Evolutionary conservation across 108 stramenopile species (phyloP), one percentile per base, ranked within the genome.

Genomic region (Fragilaria radians): DNA sequence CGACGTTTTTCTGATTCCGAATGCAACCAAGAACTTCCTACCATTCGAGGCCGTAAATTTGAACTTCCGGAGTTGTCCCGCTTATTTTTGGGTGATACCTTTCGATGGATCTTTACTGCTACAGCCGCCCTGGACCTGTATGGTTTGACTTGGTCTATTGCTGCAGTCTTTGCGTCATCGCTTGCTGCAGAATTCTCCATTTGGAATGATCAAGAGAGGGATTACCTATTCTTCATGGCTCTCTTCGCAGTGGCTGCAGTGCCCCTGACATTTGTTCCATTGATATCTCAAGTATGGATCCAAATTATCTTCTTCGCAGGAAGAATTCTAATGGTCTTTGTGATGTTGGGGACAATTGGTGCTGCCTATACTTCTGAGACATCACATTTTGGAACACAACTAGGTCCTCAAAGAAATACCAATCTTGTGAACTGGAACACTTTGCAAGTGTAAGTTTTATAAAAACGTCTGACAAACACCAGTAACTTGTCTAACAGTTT

Each of bases 291-390:
- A 48, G 54, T 47, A 26, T 23, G 21, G 9, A 21, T 65, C 32
- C 64, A 65, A 48, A 36, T 65, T 11, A 29, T 30, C 42, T 57
- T 65, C 28, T 55, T 57, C 18, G 64, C 9, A 28, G 36, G 54
- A 7, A 3, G 64, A 26, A 46, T 48, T 1, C 4, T 56, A 19
- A 65, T 65, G 64, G 64, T 65, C 5, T 14, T 56, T 4, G 19
- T 55, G 1, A 65, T 65, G 64, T 53, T 65, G n/a, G 24, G 42
- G 17, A 65, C 64, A 3, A 21, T 48, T 2, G n/a, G 48, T 27
- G 54, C 25, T 29, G 64, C 64, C 27, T 42, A 11, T 42, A 14
- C 11, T 7, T 7, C 36, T 42, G 36, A 7, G 14, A 14, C 7
- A 42, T 14, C 36, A 42, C 36, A 42, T 14, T 42, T 42, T 42